Evolutionary conservation across 129 eudicot genomes (phyloP).

Genomic region (Erigeron canadensis): DNA sequence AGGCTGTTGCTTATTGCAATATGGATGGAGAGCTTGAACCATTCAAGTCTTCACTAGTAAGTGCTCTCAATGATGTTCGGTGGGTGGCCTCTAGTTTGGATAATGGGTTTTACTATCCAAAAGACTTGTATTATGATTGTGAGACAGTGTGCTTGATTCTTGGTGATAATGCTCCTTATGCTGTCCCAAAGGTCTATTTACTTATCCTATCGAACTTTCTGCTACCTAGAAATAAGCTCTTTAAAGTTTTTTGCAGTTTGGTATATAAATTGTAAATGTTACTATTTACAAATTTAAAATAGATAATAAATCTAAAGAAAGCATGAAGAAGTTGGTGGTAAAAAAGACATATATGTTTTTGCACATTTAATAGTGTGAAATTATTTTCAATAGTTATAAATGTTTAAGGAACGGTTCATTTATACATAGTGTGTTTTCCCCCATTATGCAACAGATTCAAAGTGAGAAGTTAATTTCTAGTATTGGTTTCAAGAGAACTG

Average conservation of each 20-base stretch:
- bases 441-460: conserved; percentile 51
- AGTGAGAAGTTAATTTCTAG: conserved; percentile 57
- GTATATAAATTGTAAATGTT: no score
- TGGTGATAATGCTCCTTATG: conserved; percentile 70
- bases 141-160: conserved; percentile 59
- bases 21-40: conserved; percentile 35
- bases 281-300: no score
- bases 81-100: conserved; percentile 72
- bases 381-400: no score
- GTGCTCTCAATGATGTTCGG: conserved; percentile 41
- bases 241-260: no score
- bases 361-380: no score
- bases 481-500: conserved; percentile 65
- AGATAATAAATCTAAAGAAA: no score
- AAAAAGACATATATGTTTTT: no score
- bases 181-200: conserved; percentile 63
- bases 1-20: conserved; percentile 45
- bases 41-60: conserved; percentile 52
- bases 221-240: not conserved
- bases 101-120: conserved; percentile 54
- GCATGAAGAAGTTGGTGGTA: no score
- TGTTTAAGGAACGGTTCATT: no score
- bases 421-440: not conserved
- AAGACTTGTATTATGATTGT: conserved; percentile 68
- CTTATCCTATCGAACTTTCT: conserved; percentile 6